A percentile compares a stretch with the other conserved stretches of the same genome.
phyloP scores from a whole-genome alignment of 371 early-diverging fungal species.

The Mortierella sp. region DNA sequence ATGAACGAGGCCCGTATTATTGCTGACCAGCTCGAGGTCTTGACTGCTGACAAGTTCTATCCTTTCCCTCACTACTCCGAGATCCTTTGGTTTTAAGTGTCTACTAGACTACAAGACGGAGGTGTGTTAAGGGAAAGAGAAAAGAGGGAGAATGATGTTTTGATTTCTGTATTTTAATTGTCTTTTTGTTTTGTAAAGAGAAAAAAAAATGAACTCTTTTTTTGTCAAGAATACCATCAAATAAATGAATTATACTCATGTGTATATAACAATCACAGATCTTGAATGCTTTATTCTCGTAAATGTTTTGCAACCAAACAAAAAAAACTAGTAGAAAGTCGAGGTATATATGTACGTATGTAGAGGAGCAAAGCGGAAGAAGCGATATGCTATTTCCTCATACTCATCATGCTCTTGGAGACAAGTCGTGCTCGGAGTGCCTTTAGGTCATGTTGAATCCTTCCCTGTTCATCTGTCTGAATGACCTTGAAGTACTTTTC shows the following conservation, averaged over 20 bases:
- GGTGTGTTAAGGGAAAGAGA: background rate
- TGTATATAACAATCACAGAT: too few species aligned
- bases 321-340: too few species aligned
- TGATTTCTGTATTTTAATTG: background rate
- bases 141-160: background rate
- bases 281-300: too few species aligned
- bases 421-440: conserved; percentile 33
- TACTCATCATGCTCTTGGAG: conserved; percentile 7
- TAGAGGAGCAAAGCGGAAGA: too few species aligned
- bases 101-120: background rate
- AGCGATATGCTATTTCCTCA: too few species aligned
- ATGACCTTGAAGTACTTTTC: conserved; percentile 31
- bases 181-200: background rate
- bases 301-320: too few species aligned
- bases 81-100: conserved; percentile 72
- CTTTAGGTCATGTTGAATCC: conserved; percentile 24
- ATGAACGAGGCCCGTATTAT: conserved; percentile 80
- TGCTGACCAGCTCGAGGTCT: conserved; percentile 84
- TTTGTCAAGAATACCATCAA: too few species aligned
- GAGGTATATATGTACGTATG: too few species aligned
- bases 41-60: conserved; percentile 93
- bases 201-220: background rate
- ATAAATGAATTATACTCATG: background rate
- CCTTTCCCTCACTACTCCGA: conserved; percentile 97
- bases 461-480: conserved; percentile 15